Evolutionary conservation across 768 basidiomycete species (phyloP).

Genomic region (Amanita rubescens): DNA sequence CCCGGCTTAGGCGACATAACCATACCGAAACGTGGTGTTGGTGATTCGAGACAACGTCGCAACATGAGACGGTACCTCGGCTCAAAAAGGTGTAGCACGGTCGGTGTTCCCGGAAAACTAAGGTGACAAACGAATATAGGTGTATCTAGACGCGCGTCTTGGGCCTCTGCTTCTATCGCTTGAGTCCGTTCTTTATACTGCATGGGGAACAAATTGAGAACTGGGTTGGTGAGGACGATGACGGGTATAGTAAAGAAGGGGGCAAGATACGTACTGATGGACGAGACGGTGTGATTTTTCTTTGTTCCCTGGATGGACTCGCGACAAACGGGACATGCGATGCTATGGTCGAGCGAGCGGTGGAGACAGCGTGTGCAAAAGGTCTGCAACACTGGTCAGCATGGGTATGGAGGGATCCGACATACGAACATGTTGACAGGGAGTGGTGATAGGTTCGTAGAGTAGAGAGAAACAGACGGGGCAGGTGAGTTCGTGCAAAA

Average conservation of each 20-base stretch:
- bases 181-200: slow-evolving; percentile 55
- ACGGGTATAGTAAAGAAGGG: slow-evolving; percentile 3
- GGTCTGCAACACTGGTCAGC: slow-evolving; percentile 43
- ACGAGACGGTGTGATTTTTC: slow-evolving; percentile 60
- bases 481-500: slow-evolving; percentile 70
- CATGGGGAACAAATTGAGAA: slow-evolving; percentile 62
- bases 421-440: slow-evolving; percentile 83
- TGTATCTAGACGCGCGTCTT: slow-evolving; percentile 71
- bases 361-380: slow-evolving; percentile 89
- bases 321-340: slow-evolving; percentile 82
- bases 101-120: slow-evolving; percentile 88
- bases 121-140: slow-evolving; percentile 90
- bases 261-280: slow-evolving; percentile 47
- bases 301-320: slow-evolving; percentile 78
- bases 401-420: slow-evolving; percentile 7
- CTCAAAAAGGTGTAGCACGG: slow-evolving; percentile 88
- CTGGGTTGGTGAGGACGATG: slow-evolving; percentile 25
- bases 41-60: slow-evolving; percentile 80
- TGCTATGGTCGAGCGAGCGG: slow-evolving; percentile 81
- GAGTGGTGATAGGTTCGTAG: slow-evolving; percentile 84
- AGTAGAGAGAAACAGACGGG: slow-evolving; percentile 86
- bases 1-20: slow-evolving; percentile 59
- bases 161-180: slow-evolving; percentile 68
- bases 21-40: slow-evolving; percentile 86
- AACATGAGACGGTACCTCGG: slow-evolving; percentile 95